A percentile compares a stretch with the other conserved stretches of the same genome.
phyloP scores from a whole-genome alignment of 1,139 yeast genomes.

The Nadsonia starkeyi-henricii region DNA sequence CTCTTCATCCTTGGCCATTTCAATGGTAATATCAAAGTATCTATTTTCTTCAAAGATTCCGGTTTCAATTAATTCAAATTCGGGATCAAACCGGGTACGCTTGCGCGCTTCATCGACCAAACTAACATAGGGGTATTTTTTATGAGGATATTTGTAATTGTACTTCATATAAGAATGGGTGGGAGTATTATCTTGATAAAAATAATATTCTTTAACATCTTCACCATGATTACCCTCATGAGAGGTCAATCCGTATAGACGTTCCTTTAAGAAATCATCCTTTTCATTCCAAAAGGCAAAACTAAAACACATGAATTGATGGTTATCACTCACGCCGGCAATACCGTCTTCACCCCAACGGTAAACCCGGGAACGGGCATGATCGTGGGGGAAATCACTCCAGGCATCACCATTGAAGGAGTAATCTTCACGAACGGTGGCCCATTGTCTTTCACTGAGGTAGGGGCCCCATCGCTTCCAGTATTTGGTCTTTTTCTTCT shows the following conservation, averaged over 20 bases:
- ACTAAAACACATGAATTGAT: conserved; percentile 61
- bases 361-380: conserved; percentile 68
- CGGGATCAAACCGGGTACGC: conserved; percentile 49
- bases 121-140: conserved; percentile 68
- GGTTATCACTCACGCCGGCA: conserved; percentile 83
- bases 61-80: conserved; percentile 65
- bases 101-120: conserved; percentile 56
- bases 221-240: conserved; percentile 95
- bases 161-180: conserved; percentile 90
- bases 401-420: conserved; percentile 81
- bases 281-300: conserved; percentile 88
- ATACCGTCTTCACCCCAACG: conserved; percentile 97
- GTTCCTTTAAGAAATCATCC: conserved; percentile 76
- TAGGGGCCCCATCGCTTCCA: conserved; percentile 94
- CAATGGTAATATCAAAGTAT: conserved; percentile 83
- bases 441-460: conserved; percentile 84
- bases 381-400: conserved; percentile 82
- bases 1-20: conserved; percentile 76
- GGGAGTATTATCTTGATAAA: conserved; percentile 82
- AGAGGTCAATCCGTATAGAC: conserved; percentile 80
- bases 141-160: conserved; percentile 83
- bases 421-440: conserved; percentile 88
- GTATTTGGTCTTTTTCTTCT: conserved; percentile 39
- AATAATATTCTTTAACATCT: conserved; percentile 80
- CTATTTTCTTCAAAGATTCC: conserved; percentile 65